Conservation (phyloP, 1,284 basidiomycete species). For the Marasmius sp. region DNA sequence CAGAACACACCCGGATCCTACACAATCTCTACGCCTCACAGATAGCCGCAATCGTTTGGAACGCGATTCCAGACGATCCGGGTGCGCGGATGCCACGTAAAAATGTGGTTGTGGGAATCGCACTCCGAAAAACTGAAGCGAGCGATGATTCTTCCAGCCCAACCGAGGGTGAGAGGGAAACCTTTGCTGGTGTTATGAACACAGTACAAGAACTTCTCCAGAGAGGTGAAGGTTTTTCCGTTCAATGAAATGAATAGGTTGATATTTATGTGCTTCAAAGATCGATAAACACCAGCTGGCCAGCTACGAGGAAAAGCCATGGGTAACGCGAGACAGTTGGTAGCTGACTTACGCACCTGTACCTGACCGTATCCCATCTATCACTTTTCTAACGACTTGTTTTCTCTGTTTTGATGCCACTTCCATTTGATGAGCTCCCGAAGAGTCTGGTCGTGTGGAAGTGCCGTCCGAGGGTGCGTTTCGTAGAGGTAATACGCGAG, state of each 20-base stretch:
- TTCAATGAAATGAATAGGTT: not conserved
- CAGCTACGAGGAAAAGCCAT: not conserved
- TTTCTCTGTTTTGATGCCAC: slow-evolving; percentile 22
- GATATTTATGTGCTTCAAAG: not conserved
- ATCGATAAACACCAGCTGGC: not conserved
- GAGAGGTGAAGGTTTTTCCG: not conserved
- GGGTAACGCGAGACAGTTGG: too few species aligned
- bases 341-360: too few species aligned
- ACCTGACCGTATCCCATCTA: not conserved
- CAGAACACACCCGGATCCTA: slow-evolving; percentile 64
- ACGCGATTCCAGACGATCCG: slow-evolving; percentile 40
- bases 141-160: slow-evolving; percentile 31
- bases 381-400: not conserved
- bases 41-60: slow-evolving; percentile 84
- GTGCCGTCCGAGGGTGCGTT: slow-evolving; percentile 77
- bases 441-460: slow-evolving; percentile 66
- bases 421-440: slow-evolving; percentile 62
- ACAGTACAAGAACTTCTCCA: slow-evolving; percentile 51
- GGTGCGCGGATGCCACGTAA: slow-evolving; percentile 39
- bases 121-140: slow-evolving; percentile 45
- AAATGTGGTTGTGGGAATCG: slow-evolving; percentile 69
- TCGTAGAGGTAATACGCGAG: slow-evolving; percentile 85
- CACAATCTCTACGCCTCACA: slow-evolving; percentile 85
- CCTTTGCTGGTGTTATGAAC: slow-evolving; percentile 69
- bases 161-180: slow-evolving; percentile 48